Base-by-base conservation (phyloP, 2,329 filamentous ascomycete genomes). In the Aspergillaceae sp. region DNA sequence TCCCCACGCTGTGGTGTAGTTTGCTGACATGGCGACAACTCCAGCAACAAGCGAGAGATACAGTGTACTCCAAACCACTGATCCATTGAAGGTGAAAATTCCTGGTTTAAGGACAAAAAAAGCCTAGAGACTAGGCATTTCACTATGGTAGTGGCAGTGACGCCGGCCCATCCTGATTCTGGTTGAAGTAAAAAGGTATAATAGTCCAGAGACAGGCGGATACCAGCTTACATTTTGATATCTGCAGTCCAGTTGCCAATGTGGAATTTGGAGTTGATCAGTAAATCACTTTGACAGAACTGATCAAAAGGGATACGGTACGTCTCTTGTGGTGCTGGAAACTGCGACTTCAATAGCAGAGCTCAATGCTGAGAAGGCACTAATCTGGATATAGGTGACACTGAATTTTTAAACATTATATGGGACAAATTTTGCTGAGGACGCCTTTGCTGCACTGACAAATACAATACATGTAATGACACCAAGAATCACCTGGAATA, bases 1-100 rank as follows among this genome's bases (percentile, higher is more conserved):
- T 1, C 82, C 80, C 83, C 83, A 88, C 0, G 83, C 82, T 0
- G 83, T 87, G 0, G 82, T 79, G 59, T 87, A 87, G 5, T 78
- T 74, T 0, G 69, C 64, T 0, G 83, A 82, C 48, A 87, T 69
- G 0, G 74, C 66, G 0, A 87, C 74, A 11, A 88, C 83, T 4
- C 74, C 78, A 44, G 68, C 74, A 0, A 87, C 74, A 0, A 87
- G 70, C 83, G 83, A 87, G 0, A 87, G 74, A 49, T 87, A 87
- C 0, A 88, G 68, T 0, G 79, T 73, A 50, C 87, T 88, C 5
- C 84, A 72, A 3, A 86, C 64, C 0, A 78, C 80, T 0, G 82
- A 86, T 57, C 87, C 84, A 5, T 65, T 40, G 35, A 87, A 79
- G 0, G 78, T 83, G 34, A 78, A 67, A 2, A 75, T 44, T 0